Evolutionary conservation across 1,139 yeast genomes (phyloP).

Genomic region (Pichia sp.): DNA sequence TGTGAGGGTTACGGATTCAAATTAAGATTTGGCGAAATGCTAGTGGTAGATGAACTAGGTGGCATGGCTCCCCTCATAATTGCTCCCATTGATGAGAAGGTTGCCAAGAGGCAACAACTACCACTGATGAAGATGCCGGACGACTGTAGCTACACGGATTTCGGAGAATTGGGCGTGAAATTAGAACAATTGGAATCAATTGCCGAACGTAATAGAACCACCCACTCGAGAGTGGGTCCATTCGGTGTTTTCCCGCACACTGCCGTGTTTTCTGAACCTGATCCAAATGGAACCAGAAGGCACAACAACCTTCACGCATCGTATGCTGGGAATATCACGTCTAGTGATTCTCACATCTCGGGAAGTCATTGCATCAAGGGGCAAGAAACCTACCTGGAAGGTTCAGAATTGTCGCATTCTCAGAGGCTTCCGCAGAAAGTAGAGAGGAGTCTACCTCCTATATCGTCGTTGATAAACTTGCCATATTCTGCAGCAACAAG

Average conservation of each 20-base stretch:
- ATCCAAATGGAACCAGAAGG: background rate
- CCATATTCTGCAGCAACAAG: background rate
- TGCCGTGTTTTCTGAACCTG: background rate
- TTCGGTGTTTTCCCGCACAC: background rate
- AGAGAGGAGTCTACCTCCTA: slow-evolving; percentile 3
- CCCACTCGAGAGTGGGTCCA: background rate
- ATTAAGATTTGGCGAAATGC: slow-evolving; percentile 61
- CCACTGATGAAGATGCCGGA: slow-evolving; percentile 62
- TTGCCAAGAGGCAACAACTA: slow-evolving; percentile 48
- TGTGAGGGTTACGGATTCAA: slow-evolving; percentile 84
- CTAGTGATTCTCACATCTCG: too few relatives aligned
- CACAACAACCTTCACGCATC: too few relatives aligned
- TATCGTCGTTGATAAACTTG: slow-evolving; percentile 1
- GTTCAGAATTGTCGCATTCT: too few relatives aligned
- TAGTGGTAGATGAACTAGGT: slow-evolving; percentile 18
- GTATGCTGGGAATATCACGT: too few relatives aligned
- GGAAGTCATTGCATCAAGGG: too few relatives aligned
- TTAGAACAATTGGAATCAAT: slow-evolving; percentile 38
- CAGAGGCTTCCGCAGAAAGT: too few relatives aligned
- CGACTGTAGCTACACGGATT: slow-evolving; percentile 48
- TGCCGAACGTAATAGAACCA: background rate
- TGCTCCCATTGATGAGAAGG: slow-evolving; percentile 11
- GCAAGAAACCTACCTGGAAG: too few relatives aligned
- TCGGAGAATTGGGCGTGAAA: slow-evolving; percentile 74
- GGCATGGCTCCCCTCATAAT: slow-evolving; percentile 7